Conservation (phyloP, 202 grass and related monocot genomes). For the Tripidium arundinaceum region DNA sequence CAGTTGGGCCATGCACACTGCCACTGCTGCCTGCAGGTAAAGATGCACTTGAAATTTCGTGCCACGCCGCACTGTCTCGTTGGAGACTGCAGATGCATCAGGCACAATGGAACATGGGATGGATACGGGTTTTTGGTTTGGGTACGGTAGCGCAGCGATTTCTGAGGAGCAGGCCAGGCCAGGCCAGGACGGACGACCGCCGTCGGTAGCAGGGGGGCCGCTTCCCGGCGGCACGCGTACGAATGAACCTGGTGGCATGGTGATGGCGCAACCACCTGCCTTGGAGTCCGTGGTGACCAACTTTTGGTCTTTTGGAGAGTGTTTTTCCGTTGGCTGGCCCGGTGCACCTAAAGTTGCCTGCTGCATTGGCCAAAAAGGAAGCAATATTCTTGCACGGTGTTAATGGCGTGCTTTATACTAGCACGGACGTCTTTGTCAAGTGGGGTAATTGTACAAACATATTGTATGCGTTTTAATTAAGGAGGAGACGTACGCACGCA, state of each 20-base stretch:
- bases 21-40: neutral
- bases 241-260: neutral
- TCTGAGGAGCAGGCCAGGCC: neutral
- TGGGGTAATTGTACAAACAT: neutral
- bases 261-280: neutral
- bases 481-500: neutral
- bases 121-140: neutral
- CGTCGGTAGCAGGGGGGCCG: neutral
- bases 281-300: neutral
- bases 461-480: neutral
- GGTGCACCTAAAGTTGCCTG: neutral
- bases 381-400: neutral
- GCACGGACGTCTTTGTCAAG: neutral
- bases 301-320: constrained; percentile 9
- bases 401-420: neutral
- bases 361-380: neutral
- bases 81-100: neutral
- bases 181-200: neutral
- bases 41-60: neutral
- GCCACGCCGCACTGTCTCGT: neutral
- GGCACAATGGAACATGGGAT: no score
- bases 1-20: neutral
- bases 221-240: constrained; percentile 7
- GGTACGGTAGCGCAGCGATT: neutral
- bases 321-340: no score